Evolutionary conservation across 352 stramenopile species (phyloP).

Genomic region (Phytophthora quininea): DNA sequence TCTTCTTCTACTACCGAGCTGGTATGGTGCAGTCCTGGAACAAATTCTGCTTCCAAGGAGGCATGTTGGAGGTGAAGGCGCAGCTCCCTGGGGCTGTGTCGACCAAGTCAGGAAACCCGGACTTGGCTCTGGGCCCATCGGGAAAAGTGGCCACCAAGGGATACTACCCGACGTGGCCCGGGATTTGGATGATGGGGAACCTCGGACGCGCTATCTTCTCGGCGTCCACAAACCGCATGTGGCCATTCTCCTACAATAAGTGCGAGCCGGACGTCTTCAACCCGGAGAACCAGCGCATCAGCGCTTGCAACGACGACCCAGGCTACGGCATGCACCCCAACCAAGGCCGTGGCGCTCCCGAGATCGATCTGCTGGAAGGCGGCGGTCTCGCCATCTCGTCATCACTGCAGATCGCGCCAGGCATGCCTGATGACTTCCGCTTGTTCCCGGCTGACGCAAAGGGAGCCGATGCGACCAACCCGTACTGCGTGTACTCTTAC

Average conservation of each 20-base stretch:
- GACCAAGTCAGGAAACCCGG: slow-evolving; percentile 50
- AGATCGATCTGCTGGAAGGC: slow-evolving; percentile 96
- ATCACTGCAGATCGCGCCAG: slow-evolving; percentile 89
- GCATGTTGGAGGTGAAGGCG: slow-evolving; percentile 92
- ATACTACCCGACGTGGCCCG: slow-evolving; percentile 91
- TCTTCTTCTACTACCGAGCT: slow-evolving; percentile 57
- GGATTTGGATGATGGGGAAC: slow-evolving; percentile 97
- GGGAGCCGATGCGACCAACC: slow-evolving; percentile 22
- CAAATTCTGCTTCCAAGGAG: slow-evolving; percentile 95
- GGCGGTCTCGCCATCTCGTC: slow-evolving; percentile 82
- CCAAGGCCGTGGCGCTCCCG: slow-evolving; percentile 88
- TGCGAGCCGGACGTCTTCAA: slow-evolving; percentile 80
- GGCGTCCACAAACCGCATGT: slow-evolving; percentile 93
- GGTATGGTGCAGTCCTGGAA: slow-evolving; percentile 93
- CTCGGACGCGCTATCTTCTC: slow-evolving; percentile 95
- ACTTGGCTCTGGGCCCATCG: slow-evolving; percentile 52
- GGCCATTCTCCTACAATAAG: slow-evolving; percentile 95
- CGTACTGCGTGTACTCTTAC: slow-evolving; percentile 54
- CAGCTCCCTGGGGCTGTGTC: slow-evolving; percentile 83
- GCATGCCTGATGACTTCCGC: slow-evolving; percentile 64
- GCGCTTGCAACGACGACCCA: slow-evolving; percentile 88
- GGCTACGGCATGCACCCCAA: slow-evolving; percentile 90
- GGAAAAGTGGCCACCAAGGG: slow-evolving; percentile 50
- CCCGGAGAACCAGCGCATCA: slow-evolving; percentile 73
- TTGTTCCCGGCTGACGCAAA: slow-evolving; percentile 51